Evolutionary conservation across 148 eudicot genomes (phyloP).

Genomic region (Rhododendron molle): DNA sequence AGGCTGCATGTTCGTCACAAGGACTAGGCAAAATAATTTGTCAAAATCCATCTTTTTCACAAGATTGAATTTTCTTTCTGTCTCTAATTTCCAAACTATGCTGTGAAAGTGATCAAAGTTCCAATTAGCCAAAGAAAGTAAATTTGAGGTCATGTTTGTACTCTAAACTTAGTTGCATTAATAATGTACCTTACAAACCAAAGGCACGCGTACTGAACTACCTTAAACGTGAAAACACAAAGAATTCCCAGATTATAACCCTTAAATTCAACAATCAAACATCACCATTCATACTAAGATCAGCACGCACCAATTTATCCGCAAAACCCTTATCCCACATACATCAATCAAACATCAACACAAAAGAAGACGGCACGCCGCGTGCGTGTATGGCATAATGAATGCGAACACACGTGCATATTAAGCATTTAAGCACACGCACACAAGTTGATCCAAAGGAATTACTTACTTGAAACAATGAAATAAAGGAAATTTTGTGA

Average conservation of each 20-base stretch:
- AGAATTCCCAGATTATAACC: not conserved
- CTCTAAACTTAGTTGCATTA: not conserved
- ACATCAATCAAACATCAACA: not conserved
- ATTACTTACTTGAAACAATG: constrained; percentile 8
- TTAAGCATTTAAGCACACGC: not conserved
- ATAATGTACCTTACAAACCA: not conserved
- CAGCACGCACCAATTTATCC: not conserved
- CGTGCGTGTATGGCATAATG: not conserved
- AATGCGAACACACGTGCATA: not conserved
- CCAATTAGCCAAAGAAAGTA: not conserved
- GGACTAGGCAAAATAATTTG: not conserved
- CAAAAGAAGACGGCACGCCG: not conserved
- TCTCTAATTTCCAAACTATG: not conserved
- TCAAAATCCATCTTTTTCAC: not conserved
- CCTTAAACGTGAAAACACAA: not conserved
- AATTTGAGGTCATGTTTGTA: not conserved
- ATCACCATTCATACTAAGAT: not conserved
- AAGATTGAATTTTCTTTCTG: not conserved
- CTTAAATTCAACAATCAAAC: not conserved
- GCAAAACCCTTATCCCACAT: not conserved
- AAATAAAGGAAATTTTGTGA: not conserved
- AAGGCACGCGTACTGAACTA: not conserved
- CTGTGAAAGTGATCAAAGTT: not conserved
- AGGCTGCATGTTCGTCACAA: not conserved
- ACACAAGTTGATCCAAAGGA: not conserved